These are phyloP conservation scores for Ophiognomonia clavigignenti-juglandacearum DNA, from an alignment of 2,329 filamentous ascomycete species.

Conservation along the genomic window DNA sequence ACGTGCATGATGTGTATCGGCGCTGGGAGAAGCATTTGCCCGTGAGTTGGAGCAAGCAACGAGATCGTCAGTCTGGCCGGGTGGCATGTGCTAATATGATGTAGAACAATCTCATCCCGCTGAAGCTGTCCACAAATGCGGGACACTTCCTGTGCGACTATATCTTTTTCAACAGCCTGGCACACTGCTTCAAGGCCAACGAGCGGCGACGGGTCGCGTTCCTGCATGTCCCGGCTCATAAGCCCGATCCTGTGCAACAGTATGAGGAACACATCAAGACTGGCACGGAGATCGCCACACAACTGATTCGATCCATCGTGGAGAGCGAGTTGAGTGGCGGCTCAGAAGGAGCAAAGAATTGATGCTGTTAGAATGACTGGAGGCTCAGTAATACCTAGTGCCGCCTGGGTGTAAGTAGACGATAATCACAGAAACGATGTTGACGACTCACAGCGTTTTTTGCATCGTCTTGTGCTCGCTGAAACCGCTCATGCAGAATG, in stretches of 20 bases:
- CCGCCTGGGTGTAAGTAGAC: too few species aligned
- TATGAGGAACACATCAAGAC: slow-evolving; percentile 41
- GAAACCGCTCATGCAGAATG: too few species aligned
- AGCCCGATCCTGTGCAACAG: slow-evolving; percentile 64
- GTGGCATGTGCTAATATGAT: slow-evolving; percentile 5
- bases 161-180: slow-evolving; percentile 67
- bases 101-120: slow-evolving; percentile 33
- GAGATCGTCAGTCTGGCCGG: background rate
- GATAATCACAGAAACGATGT: too few species aligned
- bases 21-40: slow-evolving; percentile 50
- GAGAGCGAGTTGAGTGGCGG: too few species aligned
- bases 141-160: slow-evolving; percentile 75
- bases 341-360: too few species aligned
- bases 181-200: slow-evolving; percentile 46
- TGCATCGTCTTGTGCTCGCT: too few species aligned
- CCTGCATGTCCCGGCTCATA: slow-evolving; percentile 69
- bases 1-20: slow-evolving; percentile 50
- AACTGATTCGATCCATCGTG: slow-evolving; percentile 52
- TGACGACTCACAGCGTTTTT: too few species aligned
- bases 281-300: slow-evolving; percentile 48
- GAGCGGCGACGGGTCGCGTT: slow-evolving; percentile 55
- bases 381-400: too few species aligned
- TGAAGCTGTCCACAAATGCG: slow-evolving; percentile 63
- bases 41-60: slow-evolving; percentile 31
- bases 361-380: too few species aligned